Conservation (phyloP, 2,329 filamentous ascomycete genomes). For the Penicillium oxalicum region DNA sequence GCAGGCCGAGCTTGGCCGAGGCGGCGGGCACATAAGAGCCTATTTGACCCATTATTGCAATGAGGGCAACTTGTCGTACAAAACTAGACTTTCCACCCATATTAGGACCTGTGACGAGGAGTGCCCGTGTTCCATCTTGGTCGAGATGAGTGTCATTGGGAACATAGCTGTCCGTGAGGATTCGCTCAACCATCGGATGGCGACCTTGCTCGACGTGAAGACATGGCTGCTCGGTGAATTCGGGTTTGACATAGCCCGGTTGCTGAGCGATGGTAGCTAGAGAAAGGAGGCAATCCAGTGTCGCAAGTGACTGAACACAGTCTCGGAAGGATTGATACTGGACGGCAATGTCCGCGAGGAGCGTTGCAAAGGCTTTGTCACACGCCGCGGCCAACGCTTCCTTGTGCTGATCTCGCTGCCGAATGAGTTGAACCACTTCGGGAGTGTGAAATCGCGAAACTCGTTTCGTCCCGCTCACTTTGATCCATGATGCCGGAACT, state of each 20-base stretch:
- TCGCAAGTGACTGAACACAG: slow-evolving; percentile 76
- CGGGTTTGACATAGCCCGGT: slow-evolving; percentile 81
- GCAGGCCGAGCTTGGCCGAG: slow-evolving; percentile 66
- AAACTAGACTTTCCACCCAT: slow-evolving; percentile 99
- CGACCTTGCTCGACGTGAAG: slow-evolving; percentile 70
- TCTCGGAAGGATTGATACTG: slow-evolving; percentile 88
- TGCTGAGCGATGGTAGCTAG: slow-evolving; percentile 77
- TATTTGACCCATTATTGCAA: slow-evolving; percentile 89
- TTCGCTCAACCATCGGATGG: slow-evolving; percentile 93
- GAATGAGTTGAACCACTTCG: slow-evolving; percentile 73
- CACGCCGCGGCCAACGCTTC: slow-evolving; percentile 89
- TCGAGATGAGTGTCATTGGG: slow-evolving; percentile 76
- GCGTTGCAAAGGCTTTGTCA: slow-evolving; percentile 68
- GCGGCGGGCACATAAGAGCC: slow-evolving; percentile 87
- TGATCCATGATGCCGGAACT: slow-evolving; percentile 89
- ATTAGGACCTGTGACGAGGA: slow-evolving; percentile 93
- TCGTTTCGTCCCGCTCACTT: slow-evolving; percentile 91
- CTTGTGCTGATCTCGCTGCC: slow-evolving; percentile 88
- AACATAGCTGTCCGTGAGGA: slow-evolving; percentile 79
- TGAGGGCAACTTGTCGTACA: slow-evolving; percentile 84
- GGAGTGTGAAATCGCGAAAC: slow-evolving; percentile 90
- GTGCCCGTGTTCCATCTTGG: slow-evolving; percentile 60
- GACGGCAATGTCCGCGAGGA: slow-evolving; percentile 68
- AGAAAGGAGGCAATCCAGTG: slow-evolving; percentile 83
- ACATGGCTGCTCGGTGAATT: slow-evolving; percentile 57